Evolutionary conservation across 768 basidiomycete genomes (phyloP).

Genomic region (Russula dissimulans): DNA sequence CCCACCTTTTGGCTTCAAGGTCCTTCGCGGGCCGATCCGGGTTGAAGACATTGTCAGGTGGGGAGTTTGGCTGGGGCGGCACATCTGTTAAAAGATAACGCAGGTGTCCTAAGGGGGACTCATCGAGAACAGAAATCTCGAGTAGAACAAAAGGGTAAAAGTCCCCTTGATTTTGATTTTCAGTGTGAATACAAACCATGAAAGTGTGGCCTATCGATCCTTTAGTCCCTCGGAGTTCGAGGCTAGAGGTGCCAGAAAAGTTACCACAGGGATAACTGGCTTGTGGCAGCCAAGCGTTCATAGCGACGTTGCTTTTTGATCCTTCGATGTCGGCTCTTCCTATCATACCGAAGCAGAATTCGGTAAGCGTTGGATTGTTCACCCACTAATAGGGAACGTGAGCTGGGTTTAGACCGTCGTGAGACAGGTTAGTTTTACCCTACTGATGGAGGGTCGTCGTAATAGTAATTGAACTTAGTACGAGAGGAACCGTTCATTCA

Average conservation of each 20-base stretch:
- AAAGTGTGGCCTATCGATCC: no score
- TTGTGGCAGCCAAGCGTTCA: conserved; percentile 78
- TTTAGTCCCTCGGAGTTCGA: conserved; percentile 62
- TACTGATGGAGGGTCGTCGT: conserved; percentile 69
- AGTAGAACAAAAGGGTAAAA: no score
- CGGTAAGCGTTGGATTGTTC: conserved; percentile 76
- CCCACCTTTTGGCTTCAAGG: conserved; percentile 66
- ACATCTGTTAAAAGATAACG: no score
- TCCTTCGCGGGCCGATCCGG: conserved; percentile 57
- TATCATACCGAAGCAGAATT: conserved; percentile 76
- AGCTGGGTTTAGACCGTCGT: conserved; percentile 78
- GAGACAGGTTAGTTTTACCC: conserved; percentile 84
- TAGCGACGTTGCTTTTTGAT: conserved; percentile 79
- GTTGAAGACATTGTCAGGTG: conserved; percentile 73
- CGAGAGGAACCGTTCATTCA: conserved; percentile 77
- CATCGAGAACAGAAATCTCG: no score
- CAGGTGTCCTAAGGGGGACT: no score
- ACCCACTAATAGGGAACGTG: conserved; percentile 74
- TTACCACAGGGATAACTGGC: conserved; percentile 74
- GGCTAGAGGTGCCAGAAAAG: conserved; percentile 76
- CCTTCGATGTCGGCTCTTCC: conserved; percentile 77
- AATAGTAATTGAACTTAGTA: conserved; percentile 76
- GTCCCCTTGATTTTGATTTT: no score
- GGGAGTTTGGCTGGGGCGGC: conserved; percentile 69
- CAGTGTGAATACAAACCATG: no score